Percentiles rank a stretch among this genome's conserved stretches.
Evolutionary conservation across 2,329 filamentous ascomycete genomes (phyloP).

Genomic region (Nothophaeocryptopus gaeumannii): DNA sequence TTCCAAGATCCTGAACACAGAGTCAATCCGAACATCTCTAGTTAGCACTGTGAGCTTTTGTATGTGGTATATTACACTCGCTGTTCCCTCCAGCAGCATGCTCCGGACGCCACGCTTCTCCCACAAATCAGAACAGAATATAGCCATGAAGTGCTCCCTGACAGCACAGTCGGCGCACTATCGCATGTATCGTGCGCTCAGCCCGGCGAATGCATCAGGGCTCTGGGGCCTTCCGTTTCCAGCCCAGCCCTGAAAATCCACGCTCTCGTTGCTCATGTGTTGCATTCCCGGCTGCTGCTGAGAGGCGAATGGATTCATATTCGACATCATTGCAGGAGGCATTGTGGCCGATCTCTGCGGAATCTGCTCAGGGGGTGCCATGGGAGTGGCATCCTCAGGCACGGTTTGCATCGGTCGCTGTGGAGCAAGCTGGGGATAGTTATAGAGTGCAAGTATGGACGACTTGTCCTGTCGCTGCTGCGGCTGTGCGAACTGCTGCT

Average conservation of each 20-base stretch:
- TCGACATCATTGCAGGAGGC: constrained; percentile 29
- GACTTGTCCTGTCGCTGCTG: constrained; percentile 61
- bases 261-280: constrained; percentile 67
- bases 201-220: constrained; percentile 74
- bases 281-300: constrained; percentile 34
- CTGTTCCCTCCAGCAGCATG: no score
- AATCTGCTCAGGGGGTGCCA: constrained; percentile 8
- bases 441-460: constrained; percentile 74
- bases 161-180: no score
- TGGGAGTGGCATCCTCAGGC: constrained; percentile 33
- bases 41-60: no score
- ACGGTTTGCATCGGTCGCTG: constrained; percentile 38
- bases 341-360: constrained; percentile 40
- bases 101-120: no score
- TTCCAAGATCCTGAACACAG: no score
- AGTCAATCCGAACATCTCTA: no score
- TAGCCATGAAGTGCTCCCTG: no score
- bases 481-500: constrained; percentile 30
- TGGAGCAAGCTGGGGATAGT: constrained; percentile 55
- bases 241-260: constrained; percentile 60
- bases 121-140: no score
- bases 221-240: constrained; percentile 65
- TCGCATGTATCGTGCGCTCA: constrained; percentile 55
- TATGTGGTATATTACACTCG: no score
- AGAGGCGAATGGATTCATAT: constrained; percentile 33